These are phyloP conservation scores for Sanghuangporus sanghuang DNA, from an alignment of 1,284 basidiomycete species.

Conservation along the genomic window DNA sequence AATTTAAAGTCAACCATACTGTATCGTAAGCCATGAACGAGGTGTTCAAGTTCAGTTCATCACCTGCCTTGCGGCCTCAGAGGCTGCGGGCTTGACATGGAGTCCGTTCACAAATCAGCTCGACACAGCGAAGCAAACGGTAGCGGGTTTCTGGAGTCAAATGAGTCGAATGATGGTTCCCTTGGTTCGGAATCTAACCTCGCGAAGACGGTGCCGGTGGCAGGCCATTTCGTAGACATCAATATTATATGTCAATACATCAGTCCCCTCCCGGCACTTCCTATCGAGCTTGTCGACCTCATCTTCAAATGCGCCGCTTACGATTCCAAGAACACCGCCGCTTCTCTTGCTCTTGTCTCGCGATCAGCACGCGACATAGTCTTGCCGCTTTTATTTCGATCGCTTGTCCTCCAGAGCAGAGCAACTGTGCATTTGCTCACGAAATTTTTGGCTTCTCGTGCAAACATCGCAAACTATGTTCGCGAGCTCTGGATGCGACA, in stretches of 20 bases:
- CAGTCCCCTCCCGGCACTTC: slow-evolving; percentile 10
- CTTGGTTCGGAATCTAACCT: neutral
- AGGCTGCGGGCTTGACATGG: too few species aligned
- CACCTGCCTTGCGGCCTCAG: too few species aligned
- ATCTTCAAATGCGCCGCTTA: slow-evolving; percentile 15
- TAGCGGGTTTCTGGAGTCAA: neutral
- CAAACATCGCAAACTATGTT: neutral
- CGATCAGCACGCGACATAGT: slow-evolving; percentile 3
- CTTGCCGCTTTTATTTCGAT: slow-evolving; percentile 15
- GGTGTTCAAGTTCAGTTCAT: too few species aligned
- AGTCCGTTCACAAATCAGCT: neutral
- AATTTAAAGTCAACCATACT: too few species aligned
- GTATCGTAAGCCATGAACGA: too few species aligned
- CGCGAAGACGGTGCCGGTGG: neutral
- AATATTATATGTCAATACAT: neutral
- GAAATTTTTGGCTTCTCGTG: neutral
- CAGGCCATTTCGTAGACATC: neutral
- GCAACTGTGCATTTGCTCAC: neutral
- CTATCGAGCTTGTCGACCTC: slow-evolving; percentile 12
- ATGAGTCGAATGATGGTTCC: neutral
- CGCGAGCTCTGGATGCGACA: slow-evolving; percentile 2
- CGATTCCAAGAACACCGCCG: neutral
- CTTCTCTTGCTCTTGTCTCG: slow-evolving; percentile 17
- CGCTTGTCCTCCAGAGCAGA: slow-evolving; percentile 10
- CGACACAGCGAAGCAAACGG: neutral